Base-by-base conservation (phyloP, 495 filamentous ascomycete species). In the Neurospora sp. region DNA sequence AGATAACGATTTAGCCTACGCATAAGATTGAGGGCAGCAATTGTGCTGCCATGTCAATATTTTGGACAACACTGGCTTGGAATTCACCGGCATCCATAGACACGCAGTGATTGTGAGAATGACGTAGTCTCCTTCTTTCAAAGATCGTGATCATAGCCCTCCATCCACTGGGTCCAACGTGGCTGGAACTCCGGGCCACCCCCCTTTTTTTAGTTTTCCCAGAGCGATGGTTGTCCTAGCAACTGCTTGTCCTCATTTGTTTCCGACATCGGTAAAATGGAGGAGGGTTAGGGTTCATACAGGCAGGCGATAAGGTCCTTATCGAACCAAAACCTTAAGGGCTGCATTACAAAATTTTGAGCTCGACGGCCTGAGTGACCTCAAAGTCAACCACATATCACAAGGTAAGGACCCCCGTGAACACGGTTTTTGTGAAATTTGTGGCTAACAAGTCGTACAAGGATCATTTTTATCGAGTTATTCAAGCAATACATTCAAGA, bases 401-500 rank as follows among this genome's bases (percentile, higher is more conserved):
- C 27, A 7, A 31, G 27, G 53, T 65, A 35, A 65, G 53, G 12
- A 65, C 2, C 53, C 53, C 27, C 14, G 10, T 65, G 31, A 65
- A 65, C 53, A 18, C 14, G 6, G 9, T 35, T 8, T 18, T 8
- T 35, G 20, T 27, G 27, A 7, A 35, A 37, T 9, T 16, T 3
- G 14, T 65, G 27, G 35, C 27, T 65, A 9, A 65, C 27, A 37
- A 16, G 5, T 18, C 3, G 2, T 4, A 8, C 4, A 16, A 65
- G 27, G 14, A 18, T 35, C 5, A 65, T 35, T 18, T 31, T 41
- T 22, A 4, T 27, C n/a, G 6, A 3, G 39, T 6, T 20, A 59
- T 38, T 10, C 70, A n/a, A 14, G 22, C 1, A 12, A 18, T 35
- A 40, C n/a, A 53, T 20, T 53, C 71, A 75, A 12, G 8, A 87